Evolutionary conservation across 441 rosid species (phyloP).

Genomic region (Pelargonium citronellum): DNA sequence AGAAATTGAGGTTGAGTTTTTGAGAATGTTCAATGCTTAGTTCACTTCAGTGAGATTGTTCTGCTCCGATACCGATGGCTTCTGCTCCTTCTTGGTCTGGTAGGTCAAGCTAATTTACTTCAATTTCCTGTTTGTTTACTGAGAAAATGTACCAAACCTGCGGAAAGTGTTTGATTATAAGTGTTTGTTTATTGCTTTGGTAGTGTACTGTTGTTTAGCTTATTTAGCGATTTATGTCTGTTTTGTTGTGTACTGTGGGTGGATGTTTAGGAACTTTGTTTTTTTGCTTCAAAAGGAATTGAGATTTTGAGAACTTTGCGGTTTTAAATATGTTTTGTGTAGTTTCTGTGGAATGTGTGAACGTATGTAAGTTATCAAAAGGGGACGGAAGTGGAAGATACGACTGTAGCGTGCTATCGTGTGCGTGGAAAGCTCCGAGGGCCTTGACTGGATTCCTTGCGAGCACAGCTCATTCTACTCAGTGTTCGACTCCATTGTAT

Average conservation of each 20-base stretch:
- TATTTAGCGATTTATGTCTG: not conserved
- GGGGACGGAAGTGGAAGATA: constrained; percentile 63
- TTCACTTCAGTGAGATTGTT: constrained; percentile 44
- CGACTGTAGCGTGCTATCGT: constrained; percentile 69
- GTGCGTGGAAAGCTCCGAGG: constrained; percentile 92
- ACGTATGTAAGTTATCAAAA: constrained; percentile 58
- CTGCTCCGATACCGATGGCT: constrained; percentile 42
- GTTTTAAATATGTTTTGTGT: constrained; percentile 20
- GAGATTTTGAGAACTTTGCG: constrained; percentile 16
- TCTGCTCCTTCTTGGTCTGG: constrained; percentile 51
- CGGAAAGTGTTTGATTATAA: constrained; percentile 23
- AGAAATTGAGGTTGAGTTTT: not conserved
- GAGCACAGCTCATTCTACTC: constrained; percentile 60
- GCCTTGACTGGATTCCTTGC: constrained; percentile 81
- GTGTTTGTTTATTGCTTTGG: constrained; percentile 35
- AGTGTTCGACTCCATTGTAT: constrained; percentile 36
- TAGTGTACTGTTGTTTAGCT: not conserved
- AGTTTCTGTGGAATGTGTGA: constrained; percentile 91
- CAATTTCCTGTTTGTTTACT: not conserved
- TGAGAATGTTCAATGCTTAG: constrained; percentile 26
- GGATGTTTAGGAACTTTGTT: not conserved
- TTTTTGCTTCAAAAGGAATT: not conserved
- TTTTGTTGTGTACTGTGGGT: not conserved
- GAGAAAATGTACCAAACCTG: not conserved
- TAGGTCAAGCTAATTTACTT: not conserved